Base-by-base conservation (phyloP, 2,329 filamentous ascomycete genomes). In the Corniculantispora saksenae region DNA sequence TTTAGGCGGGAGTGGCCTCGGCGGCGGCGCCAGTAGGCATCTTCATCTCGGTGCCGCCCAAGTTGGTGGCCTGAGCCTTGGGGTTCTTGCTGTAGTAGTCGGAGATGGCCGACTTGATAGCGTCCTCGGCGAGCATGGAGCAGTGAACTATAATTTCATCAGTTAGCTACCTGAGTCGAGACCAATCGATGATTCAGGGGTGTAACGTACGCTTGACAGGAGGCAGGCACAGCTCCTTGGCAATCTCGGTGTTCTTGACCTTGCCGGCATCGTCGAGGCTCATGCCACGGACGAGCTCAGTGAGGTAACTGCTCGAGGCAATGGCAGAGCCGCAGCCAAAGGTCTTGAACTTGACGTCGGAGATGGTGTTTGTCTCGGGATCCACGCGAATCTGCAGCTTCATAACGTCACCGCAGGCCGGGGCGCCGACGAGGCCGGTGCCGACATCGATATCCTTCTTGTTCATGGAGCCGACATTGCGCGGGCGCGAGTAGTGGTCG, bases 171-270 rank as follows among this genome's bases (percentile, higher is more conserved):
- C 40, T 43, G 32, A 32, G 32, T 32, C 10, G 10, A 32, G 32
- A 32, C 5, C 13, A 19, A 47, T 5, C 10, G n/a, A 25, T 19
- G 17, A 38, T 53, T 12, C 13, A 10, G 13, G 12, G 29, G 35
- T 27, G 43, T 40, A 55, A 87, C 89, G 79, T 82, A 93, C 91
- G 80, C 82, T 96, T 97, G 59, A 97, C 92, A 67, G 93, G 92
- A 43, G 92, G 93, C 74, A 95, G 80, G 75, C 92, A 95, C 65
- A 97, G 84, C 81, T 99, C 96, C 84, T 97, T 96, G 45, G 95
- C 95, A 76, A 99, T 99, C 81, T 99, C 94, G 3, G 94, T 97
- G 81, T 99, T 99, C 82, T 93, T 91, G 72, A 99, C 92, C 81
- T 91, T 90, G 63, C 89, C 89, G 40, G 96, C 95, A 77, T 99